A percentile compares a stretch with the other conserved stretches of the same genome.
Conservation (phyloP, 345 rosid genomes). For the Firmiana major region DNA sequence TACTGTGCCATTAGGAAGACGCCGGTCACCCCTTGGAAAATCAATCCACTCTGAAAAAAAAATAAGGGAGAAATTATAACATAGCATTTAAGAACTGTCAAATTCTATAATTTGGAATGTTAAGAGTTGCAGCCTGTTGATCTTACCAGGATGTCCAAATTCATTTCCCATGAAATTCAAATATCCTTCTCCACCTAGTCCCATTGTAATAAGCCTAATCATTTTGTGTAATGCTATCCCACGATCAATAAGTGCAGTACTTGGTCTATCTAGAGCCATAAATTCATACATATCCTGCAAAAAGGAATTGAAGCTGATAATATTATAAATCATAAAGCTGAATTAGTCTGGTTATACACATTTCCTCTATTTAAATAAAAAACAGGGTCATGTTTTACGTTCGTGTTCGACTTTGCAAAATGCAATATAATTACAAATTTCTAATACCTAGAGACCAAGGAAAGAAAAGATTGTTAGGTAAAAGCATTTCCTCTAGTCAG, state of each 20-base stretch:
- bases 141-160: slow-evolving; percentile 95
- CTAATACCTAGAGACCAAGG: no score
- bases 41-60: slow-evolving; percentile 83
- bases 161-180: slow-evolving; percentile 99
- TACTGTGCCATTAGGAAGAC: slow-evolving; percentile 58
- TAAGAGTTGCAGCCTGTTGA: background rate
- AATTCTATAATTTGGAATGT: no score
- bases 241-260: slow-evolving; percentile 80
- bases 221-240: slow-evolving; percentile 97
- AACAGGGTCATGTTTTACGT: no score
- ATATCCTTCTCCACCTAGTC: slow-evolving; percentile 96
- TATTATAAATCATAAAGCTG: background rate
- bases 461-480: no score
- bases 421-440: no score
- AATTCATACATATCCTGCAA: slow-evolving; percentile 95
- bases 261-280: slow-evolving; percentile 81
- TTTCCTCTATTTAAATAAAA: no score
- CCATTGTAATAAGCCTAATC: slow-evolving; percentile 94
- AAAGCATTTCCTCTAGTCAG: background rate
- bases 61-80: slow-evolving; percentile 11
- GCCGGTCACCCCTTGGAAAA: slow-evolving; percentile 88
- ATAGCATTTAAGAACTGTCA: no score
- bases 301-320: slow-evolving; percentile 12
- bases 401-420: no score
- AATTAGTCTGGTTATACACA: background rate